Percentiles rank a stretch among this genome's conserved stretches.
Evolutionary conservation across 2,329 filamentous ascomycete genomes (phyloP).

Genomic region (Aureobasidium melanogenum): DNA sequence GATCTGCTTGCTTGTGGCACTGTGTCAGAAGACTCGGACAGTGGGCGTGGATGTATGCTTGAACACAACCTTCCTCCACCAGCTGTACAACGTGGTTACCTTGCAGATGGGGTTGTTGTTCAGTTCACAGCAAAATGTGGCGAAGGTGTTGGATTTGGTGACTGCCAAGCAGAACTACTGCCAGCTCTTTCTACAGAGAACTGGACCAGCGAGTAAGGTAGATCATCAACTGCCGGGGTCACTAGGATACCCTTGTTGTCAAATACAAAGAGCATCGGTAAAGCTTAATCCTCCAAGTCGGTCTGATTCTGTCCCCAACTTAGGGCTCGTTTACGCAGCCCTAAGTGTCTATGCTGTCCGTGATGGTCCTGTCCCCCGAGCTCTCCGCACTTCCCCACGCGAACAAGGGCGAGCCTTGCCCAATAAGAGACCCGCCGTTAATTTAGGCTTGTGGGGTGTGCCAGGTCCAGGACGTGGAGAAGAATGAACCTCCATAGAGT

Average conservation of each 20-base stretch:
- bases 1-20: conserved; percentile 39
- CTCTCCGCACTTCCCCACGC: neutral
- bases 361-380: no score
- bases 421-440: no score
- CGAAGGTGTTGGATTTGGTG: conserved; percentile 33
- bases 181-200: conserved; percentile 17
- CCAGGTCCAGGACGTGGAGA: neutral
- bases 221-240: neutral
- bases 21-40: conserved; percentile 30
- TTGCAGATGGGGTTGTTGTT: conserved; percentile 35
- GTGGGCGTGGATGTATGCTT: conserved; percentile 34
- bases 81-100: conserved; percentile 27
- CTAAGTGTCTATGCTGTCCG: no score
- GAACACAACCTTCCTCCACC: conserved; percentile 32
- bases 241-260: neutral
- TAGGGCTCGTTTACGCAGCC: no score
- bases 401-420: no score
- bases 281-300: neutral
- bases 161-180: conserved; percentile 29
- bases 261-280: neutral
- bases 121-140: conserved; percentile 29
- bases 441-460: no score
- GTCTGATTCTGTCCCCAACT: neutral
- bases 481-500: neutral
- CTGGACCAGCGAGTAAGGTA: conserved; percentile 7